phyloP scores from a whole-genome alignment of 192 early-diverging fungal genomes.

The Coemansia sp. region DNA sequence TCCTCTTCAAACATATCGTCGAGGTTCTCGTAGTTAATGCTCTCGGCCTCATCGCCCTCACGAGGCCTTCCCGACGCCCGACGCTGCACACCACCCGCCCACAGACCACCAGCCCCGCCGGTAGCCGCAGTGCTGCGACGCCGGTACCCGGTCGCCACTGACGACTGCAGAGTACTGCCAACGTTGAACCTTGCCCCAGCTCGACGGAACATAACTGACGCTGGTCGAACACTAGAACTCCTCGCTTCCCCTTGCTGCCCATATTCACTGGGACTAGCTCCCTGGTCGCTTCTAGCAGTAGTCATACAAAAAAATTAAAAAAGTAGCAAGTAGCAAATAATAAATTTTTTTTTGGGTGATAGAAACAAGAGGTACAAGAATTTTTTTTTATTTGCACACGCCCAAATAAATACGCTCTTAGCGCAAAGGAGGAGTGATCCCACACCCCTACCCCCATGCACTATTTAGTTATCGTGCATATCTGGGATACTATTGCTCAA shows the following conservation, averaged over 20 bases:
- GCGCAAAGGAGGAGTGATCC: background rate
- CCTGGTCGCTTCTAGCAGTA: background rate
- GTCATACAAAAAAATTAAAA: background rate
- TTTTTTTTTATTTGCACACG: background rate
- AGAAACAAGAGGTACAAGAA: background rate
- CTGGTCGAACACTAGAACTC: background rate
- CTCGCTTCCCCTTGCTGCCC: background rate
- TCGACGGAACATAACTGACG: background rate
- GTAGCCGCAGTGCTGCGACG: slow-evolving; percentile 33
- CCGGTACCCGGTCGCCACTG: slow-evolving; percentile 12
- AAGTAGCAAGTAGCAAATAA: background rate
- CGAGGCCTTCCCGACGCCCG: background rate
- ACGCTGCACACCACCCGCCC: background rate
- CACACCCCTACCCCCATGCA: background rate
- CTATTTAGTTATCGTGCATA: background rate
- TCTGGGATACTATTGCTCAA: background rate
- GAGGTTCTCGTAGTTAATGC: slow-evolving; percentile 41
- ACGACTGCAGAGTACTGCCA: slow-evolving; percentile 43
- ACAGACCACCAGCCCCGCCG: background rate
- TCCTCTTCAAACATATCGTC: slow-evolving; percentile 39
- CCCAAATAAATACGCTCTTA: background rate
- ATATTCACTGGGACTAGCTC: background rate
- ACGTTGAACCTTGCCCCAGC: slow-evolving; percentile 27
- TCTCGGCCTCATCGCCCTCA: slow-evolving; percentile 20
- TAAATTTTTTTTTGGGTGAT: background rate